Percentiles rank a stretch among this genome's conserved stretches.
Conservation (phyloP, 768 basidiomycete genomes). For the Amanita muscaria region DNA sequence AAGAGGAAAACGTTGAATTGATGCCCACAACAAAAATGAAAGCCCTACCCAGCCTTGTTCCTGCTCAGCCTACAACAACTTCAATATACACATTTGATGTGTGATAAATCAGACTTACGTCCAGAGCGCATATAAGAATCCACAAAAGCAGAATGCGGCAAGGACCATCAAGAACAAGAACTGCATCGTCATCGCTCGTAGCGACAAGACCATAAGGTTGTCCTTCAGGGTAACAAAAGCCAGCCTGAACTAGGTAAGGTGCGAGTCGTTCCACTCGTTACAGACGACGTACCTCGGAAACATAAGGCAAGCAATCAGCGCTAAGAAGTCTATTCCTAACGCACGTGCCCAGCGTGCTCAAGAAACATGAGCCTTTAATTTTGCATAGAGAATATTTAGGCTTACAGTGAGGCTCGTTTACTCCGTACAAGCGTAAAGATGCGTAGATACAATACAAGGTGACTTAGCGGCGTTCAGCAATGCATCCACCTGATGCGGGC, state of each 20-base stretch:
- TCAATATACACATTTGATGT: not conserved
- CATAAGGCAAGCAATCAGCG: slow-evolving; percentile 82
- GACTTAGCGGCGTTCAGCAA: slow-evolving; percentile 33
- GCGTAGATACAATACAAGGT: slow-evolving; percentile 74
- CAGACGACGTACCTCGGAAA: slow-evolving; percentile 60
- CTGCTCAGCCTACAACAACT: slow-evolving; percentile 43
- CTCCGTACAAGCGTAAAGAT: slow-evolving; percentile 68
- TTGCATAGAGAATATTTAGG: slow-evolving; percentile 1
- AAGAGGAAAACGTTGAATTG: slow-evolving; percentile 6
- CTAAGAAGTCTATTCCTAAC: slow-evolving; percentile 75
- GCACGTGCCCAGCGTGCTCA: slow-evolving; percentile 57
- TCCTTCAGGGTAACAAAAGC: slow-evolving; percentile 87
- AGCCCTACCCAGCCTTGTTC: slow-evolving; percentile 47
- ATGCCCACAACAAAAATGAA: not conserved
- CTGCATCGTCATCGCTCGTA: slow-evolving; percentile 90
- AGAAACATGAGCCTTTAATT: not conserved
- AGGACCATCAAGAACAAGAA: slow-evolving; percentile 79
- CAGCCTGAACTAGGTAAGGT: slow-evolving; percentile 36
- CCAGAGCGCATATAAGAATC: slow-evolving; percentile 90
- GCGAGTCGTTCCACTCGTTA: not conserved
- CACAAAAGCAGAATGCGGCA: slow-evolving; percentile 84
- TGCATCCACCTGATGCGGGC: not conserved
- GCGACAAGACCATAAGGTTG: slow-evolving; percentile 70
- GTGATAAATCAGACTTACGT: slow-evolving; percentile 48
- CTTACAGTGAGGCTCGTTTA: slow-evolving; percentile 52